These are phyloP conservation scores for Sedum album DNA, from an alignment of 164 flowering plant genomes.

Conservation along the genomic window DNA sequence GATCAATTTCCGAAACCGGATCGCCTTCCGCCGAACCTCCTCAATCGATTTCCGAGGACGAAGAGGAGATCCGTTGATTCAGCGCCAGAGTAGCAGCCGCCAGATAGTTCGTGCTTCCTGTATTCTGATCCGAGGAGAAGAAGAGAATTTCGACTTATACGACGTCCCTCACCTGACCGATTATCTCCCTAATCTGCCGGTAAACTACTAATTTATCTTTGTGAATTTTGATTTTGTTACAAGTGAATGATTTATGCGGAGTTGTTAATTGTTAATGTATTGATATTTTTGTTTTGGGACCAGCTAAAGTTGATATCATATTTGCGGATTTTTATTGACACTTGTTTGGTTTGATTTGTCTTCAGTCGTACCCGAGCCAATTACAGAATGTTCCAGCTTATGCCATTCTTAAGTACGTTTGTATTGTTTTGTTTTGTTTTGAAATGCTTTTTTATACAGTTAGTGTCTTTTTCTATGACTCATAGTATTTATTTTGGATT, in stretches of 20 bases:
- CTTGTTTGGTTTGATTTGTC: neutral
- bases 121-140: neutral
- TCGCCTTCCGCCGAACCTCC: too few species aligned
- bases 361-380: conserved; percentile 36
- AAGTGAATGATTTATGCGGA: too few species aligned
- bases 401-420: conserved; percentile 31
- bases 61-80: too few species aligned
- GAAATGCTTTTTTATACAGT: too few species aligned
- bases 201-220: neutral
- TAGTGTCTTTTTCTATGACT: neutral
- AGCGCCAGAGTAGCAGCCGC: too few species aligned
- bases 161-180: conserved; percentile 9
- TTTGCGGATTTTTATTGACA: neutral
- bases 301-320: neutral
- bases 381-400: conserved; percentile 33
- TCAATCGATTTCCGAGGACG: too few species aligned
- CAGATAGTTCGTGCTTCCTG: neutral
- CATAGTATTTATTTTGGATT: neutral
- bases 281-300: neutral
- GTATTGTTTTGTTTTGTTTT: too few species aligned
- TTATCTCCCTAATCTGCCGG: conserved; percentile 3
- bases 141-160: neutral
- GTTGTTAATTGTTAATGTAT: neutral
- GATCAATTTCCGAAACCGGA: too few species aligned
- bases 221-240: neutral